Base-by-base conservation (phyloP, 2,329 filamentous ascomycete genomes). In the Alternaria ventricosa region DNA sequence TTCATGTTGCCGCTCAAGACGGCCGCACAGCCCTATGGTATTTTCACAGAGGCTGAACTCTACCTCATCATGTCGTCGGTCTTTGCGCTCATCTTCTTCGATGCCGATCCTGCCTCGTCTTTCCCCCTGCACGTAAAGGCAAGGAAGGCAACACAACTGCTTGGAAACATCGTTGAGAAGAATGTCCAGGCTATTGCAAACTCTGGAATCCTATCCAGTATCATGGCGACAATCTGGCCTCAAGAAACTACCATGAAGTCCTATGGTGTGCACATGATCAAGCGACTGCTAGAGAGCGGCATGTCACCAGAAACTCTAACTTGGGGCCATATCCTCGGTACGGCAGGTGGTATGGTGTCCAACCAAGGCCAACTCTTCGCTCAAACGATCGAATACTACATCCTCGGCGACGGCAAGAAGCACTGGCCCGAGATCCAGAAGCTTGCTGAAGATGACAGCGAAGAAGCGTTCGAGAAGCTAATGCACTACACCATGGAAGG, bases 331-430 rank as follows among this genome's bases (percentile, higher is more conserved):
- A 84, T 89, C 57, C 81, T 89, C 45, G 86, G 86, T 30, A 88
- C 87, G 1, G 85, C 85, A 1, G 86, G 84, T 25, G 85, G 85
- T 41, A 78, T 79, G 74, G 85, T 87, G 4, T 80, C 84, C 3
- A 88, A 87, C 60, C 87, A 88, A 70, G 86, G 84, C 8, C 86
- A 88, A 62, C 82, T 88, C 22, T 87, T 88, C 69, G 84, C 81
- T 0, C 87, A 88, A 66, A 85, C 82, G 25, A 73, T 89, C 53
- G 87, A 88, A 69, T 87, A 84, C 72, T 88, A 87, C 74, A 80
- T 89, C 49, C 63, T 72, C 3, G 83, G 84, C 33, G 81, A 82
- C 20, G 86, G 85, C 33, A 66, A 69, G n/a, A 68, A 80, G 36
- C 81, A 87, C 73, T 81, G 86, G 68, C 75, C 81, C 3, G 79